These are phyloP conservation scores for Zarea fungicola DNA, from an alignment of 2,329 filamentous ascomycete species.

Conservation along the genomic window DNA sequence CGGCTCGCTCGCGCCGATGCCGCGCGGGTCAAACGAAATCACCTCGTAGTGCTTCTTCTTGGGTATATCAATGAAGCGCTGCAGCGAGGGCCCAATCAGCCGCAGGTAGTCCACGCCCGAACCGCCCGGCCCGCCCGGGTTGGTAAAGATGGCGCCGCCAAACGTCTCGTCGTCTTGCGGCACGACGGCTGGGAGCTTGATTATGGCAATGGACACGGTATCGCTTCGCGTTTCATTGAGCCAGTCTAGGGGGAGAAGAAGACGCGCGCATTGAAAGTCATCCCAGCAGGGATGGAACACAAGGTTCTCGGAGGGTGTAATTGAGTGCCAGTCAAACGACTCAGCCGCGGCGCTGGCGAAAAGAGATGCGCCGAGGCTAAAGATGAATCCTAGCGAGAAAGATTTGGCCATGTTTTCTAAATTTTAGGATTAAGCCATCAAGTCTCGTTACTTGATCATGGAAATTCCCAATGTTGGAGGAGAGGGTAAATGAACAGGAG, in stretches of 20 bases:
- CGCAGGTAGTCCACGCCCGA: conserved; percentile 31
- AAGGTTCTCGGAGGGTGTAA: conserved; percentile 31
- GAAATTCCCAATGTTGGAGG: too few relatives aligned
- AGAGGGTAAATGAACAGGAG: too few relatives aligned
- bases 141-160: conserved; percentile 37
- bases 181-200: conserved; percentile 36
- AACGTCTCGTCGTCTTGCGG: conserved; percentile 31
- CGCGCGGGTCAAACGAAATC: conserved; percentile 40
- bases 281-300: conserved; percentile 35
- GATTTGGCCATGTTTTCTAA: too few relatives aligned
- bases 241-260: conserved; percentile 40
- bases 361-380: background rate
- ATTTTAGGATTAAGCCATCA: too few relatives aligned
- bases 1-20: conserved; percentile 33
- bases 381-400: too few relatives aligned
- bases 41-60: conserved; percentile 34
- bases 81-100: conserved; percentile 22
- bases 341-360: background rate
- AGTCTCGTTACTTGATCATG: too few relatives aligned
- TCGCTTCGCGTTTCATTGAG: conserved; percentile 22
- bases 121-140: conserved; percentile 41
- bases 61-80: conserved; percentile 20
- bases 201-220: conserved; percentile 34
- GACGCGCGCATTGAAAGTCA: conserved; percentile 34
- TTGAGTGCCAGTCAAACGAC: conserved; percentile 30